Evolutionary conservation across 2,329 filamentous ascomycete species (phyloP).

Genomic region (Sarocladiaceae sp.): DNA sequence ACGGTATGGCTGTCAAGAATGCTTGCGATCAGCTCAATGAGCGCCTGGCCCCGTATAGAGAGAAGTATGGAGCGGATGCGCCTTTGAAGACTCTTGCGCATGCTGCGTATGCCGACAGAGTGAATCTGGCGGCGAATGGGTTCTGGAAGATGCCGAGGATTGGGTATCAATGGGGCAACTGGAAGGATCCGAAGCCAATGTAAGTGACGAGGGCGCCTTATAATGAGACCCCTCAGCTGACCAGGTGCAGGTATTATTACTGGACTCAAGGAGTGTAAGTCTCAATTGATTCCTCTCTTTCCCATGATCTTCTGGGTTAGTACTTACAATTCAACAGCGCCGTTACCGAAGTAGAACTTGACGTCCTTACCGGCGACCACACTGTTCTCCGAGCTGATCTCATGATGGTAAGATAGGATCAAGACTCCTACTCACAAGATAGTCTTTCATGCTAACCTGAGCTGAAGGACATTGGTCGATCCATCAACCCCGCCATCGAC

Average conservation of each 20-base stretch:
- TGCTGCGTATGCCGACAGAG: conserved; percentile 70
- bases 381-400: conserved; percentile 80
- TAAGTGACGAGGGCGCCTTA: conserved; percentile 43
- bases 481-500: conserved; percentile 57
- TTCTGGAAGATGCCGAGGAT: conserved; percentile 93
- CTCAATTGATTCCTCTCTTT: not conserved
- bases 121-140: conserved; percentile 84
- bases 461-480: conserved; percentile 64
- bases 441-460: not conserved
- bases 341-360: conserved; percentile 82
- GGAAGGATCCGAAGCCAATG: conserved; percentile 28
- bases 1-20: conserved; percentile 85
- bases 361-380: conserved; percentile 84
- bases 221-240: no score
- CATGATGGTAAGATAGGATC: conserved; percentile 53
- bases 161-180: conserved; percentile 82
- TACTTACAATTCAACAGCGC: conserved; percentile 46
- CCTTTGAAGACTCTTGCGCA: conserved; percentile 73
- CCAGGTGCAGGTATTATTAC: not conserved
- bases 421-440: not conserved
- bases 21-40: conserved; percentile 82
- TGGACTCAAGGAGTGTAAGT: conserved; percentile 4
- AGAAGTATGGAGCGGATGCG: conserved; percentile 68
- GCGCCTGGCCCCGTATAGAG: conserved; percentile 72
- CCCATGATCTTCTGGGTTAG: conserved; percentile 69